A percentile compares a stretch with the other conserved stretches of the same genome.
Conservation (phyloP, 2,329 filamentous ascomycete genomes). For the Aspergillus terreus region DNA sequence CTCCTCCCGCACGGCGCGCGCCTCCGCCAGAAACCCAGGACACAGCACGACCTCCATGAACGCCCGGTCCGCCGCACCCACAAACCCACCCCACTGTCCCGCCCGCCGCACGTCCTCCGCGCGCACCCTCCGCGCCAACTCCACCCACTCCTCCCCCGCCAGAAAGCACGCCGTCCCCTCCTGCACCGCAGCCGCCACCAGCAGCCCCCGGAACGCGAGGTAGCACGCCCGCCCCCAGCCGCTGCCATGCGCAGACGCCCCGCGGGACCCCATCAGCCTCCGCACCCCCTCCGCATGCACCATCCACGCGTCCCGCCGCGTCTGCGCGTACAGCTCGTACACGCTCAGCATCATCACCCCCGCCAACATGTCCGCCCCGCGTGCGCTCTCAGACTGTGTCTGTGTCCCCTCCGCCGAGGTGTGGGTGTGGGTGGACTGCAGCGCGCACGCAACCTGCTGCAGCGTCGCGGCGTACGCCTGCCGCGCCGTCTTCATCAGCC, state of each 20-base stretch:
- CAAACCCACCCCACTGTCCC: constrained; percentile 20
- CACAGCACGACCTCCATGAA: constrained; percentile 26
- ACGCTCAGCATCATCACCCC: constrained; percentile 37
- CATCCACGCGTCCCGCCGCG: constrained; percentile 33
- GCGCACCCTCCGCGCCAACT: constrained; percentile 21
- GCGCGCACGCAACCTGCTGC: constrained; percentile 24
- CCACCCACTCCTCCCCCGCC: constrained; percentile 30
- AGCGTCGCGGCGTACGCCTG: constrained; percentile 32
- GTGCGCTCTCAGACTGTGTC: too few relatives aligned
- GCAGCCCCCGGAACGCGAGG: constrained; percentile 35
- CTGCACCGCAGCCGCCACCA: constrained; percentile 33
- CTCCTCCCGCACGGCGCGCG: constrained; percentile 7
- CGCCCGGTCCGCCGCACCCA: constrained; percentile 17
- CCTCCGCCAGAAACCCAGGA: constrained; percentile 23
- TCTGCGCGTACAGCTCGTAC: constrained; percentile 39
- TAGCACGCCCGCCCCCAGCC: constrained; percentile 35
- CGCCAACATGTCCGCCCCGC: constrained; percentile 24
- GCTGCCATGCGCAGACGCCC: constrained; percentile 23
- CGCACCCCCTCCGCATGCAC: constrained; percentile 35
- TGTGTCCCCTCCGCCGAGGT: not conserved
- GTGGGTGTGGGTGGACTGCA: constrained; percentile 25
- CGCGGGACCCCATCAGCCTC: constrained; percentile 33
- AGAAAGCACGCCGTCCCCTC: constrained; percentile 34
- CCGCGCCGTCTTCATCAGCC: constrained; percentile 20
- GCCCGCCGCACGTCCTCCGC: constrained; percentile 21